Percentiles rank a stretch among this genome's conserved stretches.
Evolutionary conservation across 192 early-diverging fungal genomes (phyloP).

Genomic region (Entomortierella lignicola): DNA sequence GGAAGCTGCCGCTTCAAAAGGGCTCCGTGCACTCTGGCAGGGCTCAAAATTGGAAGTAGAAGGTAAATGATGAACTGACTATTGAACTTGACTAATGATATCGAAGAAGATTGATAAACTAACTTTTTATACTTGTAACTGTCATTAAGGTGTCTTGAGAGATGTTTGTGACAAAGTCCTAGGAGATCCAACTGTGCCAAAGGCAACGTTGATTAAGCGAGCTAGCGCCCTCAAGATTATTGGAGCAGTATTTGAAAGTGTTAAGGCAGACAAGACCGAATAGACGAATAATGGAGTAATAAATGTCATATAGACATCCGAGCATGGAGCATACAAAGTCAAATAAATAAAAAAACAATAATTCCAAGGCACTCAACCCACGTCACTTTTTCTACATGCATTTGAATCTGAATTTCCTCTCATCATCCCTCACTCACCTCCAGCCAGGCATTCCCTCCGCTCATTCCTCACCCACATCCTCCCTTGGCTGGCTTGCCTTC

Average conservation of each 20-base stretch:
- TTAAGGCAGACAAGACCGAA: constrained; percentile 67
- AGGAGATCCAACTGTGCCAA: constrained; percentile 70
- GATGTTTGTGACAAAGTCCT: constrained; percentile 92
- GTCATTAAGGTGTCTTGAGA: constrained; percentile 71
- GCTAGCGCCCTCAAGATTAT: constrained; percentile 86
- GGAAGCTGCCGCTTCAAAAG: constrained; percentile 77
- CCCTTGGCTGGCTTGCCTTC: too few species aligned
- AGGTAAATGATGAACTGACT: too few species aligned
- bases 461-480: too few species aligned
- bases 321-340: not conserved
- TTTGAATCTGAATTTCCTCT: too few species aligned
- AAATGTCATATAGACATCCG: constrained; percentile 4
- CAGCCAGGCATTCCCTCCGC: not conserved
- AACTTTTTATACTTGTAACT: too few species aligned
- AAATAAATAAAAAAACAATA: not conserved
- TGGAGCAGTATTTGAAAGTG: constrained; percentile 85
- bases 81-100: too few species aligned
- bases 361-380: not conserved
- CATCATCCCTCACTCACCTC: too few species aligned
- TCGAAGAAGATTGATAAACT: too few species aligned
- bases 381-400: not conserved
- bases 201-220: constrained; percentile 70
- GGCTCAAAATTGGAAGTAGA: constrained; percentile 96
- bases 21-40: constrained; percentile 92
- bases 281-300: not conserved